Evolutionary conservation across 1,139 yeast genomes (phyloP).

Genomic region (Sugiyamaella pinicola): DNA sequence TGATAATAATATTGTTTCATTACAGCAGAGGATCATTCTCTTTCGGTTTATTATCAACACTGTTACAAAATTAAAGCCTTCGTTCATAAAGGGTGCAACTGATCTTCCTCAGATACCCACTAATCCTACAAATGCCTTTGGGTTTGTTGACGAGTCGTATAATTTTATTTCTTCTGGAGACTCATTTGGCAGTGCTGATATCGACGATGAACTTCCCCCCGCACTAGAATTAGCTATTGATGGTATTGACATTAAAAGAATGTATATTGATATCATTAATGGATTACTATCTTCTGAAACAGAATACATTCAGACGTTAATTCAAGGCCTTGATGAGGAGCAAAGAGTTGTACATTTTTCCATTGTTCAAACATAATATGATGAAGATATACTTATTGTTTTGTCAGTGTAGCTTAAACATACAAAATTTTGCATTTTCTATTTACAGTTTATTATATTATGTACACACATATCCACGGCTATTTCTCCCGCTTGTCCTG

Average conservation of each 20-base stretch:
- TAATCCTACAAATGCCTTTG: slow-evolving; percentile 6
- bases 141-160: slow-evolving; percentile 15
- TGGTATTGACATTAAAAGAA: slow-evolving; percentile 3
- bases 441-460: not conserved
- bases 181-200: not conserved
- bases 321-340: slow-evolving; percentile 7
- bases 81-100: not conserved
- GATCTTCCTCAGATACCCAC: not conserved
- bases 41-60: slow-evolving; percentile 10
- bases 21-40: slow-evolving; percentile 1
- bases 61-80: not conserved
- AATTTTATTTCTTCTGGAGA: not conserved
- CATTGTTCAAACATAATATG: not conserved
- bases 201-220: slow-evolving; percentile 16
- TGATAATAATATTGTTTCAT: slow-evolving; percentile 1
- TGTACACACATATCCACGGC: not conserved
- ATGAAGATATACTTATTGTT: too few species aligned
- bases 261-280: slow-evolving; percentile 1
- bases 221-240: slow-evolving; percentile 10
- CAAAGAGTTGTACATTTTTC: slow-evolving; percentile 14
- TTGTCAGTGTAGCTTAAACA: not conserved
- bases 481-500: slow-evolving; percentile 20
- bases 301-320: not conserved
- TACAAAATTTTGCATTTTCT: slow-evolving; percentile 5
- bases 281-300: not conserved